A percentile compares a stretch with the other conserved stretches of the same genome.
Evolutionary conservation across 768 basidiomycete species (phyloP).

Genomic region (Xerocomellus chrysenteron): DNA sequence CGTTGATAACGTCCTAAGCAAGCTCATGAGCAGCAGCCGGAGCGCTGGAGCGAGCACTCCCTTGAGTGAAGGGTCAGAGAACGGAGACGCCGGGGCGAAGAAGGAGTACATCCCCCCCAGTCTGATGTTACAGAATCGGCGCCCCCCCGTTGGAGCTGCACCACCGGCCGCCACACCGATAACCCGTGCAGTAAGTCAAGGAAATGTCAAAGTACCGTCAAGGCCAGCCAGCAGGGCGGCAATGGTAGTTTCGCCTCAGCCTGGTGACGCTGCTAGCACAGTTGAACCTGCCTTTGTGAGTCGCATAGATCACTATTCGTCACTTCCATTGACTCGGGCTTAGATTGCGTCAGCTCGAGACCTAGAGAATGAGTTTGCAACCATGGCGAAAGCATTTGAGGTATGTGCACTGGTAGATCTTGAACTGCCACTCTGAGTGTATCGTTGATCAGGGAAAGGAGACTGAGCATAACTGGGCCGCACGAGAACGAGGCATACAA

Average conservation of each 20-base stretch:
- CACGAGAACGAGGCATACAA: slow-evolving; percentile 72
- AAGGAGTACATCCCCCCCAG: slow-evolving; percentile 79
- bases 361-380: slow-evolving; percentile 79
- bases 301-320: slow-evolving; percentile 1
- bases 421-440: neutral
- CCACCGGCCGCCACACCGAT: slow-evolving; percentile 31
- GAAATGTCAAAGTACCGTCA: slow-evolving; percentile 48
- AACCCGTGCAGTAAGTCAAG: slow-evolving; percentile 48
- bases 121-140: slow-evolving; percentile 53
- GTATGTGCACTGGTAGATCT: slow-evolving; percentile 37
- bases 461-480: slow-evolving; percentile 93
- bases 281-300: slow-evolving; percentile 71
- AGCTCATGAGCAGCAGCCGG: slow-evolving; percentile 50
- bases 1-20: slow-evolving; percentile 72
- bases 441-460: slow-evolving; percentile 76
- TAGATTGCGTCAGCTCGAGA: slow-evolving; percentile 86
- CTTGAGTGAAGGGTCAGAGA: slow-evolving; percentile 62
- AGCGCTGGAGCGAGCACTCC: slow-evolving; percentile 42
- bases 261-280: slow-evolving; percentile 43
- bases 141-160: slow-evolving; percentile 41
- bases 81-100: slow-evolving; percentile 32
- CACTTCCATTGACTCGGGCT: neutral
- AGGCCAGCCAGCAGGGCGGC: slow-evolving; percentile 66
- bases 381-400: slow-evolving; percentile 80
- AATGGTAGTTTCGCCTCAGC: slow-evolving; percentile 38